These are phyloP conservation scores for Rosa multiflora DNA, from an alignment of 306 rosid species.

Conservation along the genomic window DNA sequence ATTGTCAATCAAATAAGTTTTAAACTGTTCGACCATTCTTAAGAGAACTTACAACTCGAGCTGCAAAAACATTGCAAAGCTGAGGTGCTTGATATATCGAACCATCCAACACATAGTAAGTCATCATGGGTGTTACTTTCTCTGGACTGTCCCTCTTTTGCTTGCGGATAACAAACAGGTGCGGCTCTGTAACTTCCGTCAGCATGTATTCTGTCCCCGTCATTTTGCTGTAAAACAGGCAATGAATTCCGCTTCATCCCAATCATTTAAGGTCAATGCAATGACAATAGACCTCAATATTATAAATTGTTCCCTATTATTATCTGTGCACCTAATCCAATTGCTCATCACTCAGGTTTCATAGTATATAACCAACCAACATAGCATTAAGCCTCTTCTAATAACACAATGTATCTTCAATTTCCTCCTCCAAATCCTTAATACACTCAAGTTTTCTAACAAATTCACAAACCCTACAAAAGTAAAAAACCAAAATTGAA, in stretches of 20 bases:
- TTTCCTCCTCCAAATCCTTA: no score
- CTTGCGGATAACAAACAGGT: conserved; percentile 73
- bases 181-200: conserved; percentile 81
- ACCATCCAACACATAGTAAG: conserved; percentile 85
- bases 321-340: background rate
- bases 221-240: conserved; percentile 59
- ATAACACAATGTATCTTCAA: background rate
- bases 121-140: conserved; percentile 80
- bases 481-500: background rate
- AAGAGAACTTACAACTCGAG: conserved; percentile 61
- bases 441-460: background rate
- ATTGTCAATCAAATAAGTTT: conserved; percentile 1
- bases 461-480: background rate
- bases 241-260: conserved; percentile 11
- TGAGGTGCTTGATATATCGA: conserved; percentile 94
- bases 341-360: background rate
- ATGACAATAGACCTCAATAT: no score
- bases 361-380: background rate
- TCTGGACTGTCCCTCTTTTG: conserved; percentile 93
- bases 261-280: conserved; percentile 10
- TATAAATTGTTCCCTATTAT: background rate
- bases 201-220: conserved; percentile 71
- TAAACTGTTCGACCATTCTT: background rate
- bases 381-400: background rate
- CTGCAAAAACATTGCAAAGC: conserved; percentile 84